Evolutionary conservation across 768 basidiomycete species (phyloP).

Genomic region (Mycena leptocephala): DNA sequence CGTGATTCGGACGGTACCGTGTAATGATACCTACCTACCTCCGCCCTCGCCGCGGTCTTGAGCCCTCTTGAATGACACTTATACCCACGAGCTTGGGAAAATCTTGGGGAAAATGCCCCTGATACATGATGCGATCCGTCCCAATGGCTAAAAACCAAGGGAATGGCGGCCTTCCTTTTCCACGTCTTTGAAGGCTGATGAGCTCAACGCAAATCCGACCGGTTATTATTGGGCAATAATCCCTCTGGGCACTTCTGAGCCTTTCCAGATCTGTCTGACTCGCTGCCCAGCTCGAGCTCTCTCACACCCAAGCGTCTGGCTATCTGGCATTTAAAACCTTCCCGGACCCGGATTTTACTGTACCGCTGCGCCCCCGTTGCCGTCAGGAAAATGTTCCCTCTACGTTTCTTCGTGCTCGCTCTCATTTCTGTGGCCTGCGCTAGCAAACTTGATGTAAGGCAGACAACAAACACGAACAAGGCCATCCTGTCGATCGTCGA

Average conservation of each 20-base stretch:
- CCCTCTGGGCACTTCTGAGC: background rate
- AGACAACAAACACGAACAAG: constrained; percentile 19
- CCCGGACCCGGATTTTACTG: background rate
- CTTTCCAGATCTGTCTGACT: background rate
- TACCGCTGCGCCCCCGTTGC: background rate
- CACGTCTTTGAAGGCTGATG: background rate
- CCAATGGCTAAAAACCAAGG: no score
- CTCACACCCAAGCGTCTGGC: background rate
- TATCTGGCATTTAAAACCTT: background rate
- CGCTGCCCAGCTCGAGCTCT: no score
- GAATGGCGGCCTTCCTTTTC: background rate
- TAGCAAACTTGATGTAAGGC: constrained; percentile 1
- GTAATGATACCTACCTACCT: no score
- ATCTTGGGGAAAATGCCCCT: no score
- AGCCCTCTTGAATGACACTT: no score
- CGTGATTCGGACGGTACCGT: no score
- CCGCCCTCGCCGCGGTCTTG: no score
- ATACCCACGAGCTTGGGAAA: no score
- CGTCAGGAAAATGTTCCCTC: background rate
- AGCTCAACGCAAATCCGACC: background rate
- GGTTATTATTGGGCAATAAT: background rate
- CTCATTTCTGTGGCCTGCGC: constrained; percentile 4
- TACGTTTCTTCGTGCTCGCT: constrained; percentile 5
- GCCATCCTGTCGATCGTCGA: constrained; percentile 12
- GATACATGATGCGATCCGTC: no score